These are phyloP conservation scores for Penicillium paneum DNA, from an alignment of 2,329 filamentous ascomycete species.

Conservation along the genomic window DNA sequence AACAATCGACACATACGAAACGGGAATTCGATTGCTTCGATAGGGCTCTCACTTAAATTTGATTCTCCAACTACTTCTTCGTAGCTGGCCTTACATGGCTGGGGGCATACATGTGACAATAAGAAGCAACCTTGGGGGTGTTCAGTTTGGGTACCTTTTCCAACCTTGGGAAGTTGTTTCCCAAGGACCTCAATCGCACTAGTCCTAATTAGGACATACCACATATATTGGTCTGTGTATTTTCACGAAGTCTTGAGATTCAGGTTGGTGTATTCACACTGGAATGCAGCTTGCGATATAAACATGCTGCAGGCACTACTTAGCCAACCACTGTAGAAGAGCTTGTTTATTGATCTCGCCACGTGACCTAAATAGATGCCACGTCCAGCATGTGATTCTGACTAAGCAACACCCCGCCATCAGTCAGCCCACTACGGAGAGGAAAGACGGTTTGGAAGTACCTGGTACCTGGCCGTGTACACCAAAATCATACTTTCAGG, in stretches of 20 bases:
- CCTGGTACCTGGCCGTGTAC: conserved; percentile 2
- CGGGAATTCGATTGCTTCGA: no score
- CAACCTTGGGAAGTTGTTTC: no score
- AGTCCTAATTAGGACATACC: no score
- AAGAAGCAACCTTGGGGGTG: no score
- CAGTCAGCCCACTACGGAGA: conserved; percentile 10
- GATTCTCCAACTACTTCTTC: no score
- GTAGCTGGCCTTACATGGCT: no score
- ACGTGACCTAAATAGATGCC: not conserved
- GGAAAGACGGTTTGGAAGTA: conserved; percentile 9
- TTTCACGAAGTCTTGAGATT: not conserved
- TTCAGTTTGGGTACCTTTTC: no score
- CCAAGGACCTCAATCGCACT: no score
- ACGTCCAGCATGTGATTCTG: not conserved
- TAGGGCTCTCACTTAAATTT: no score
- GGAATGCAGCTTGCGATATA: not conserved
- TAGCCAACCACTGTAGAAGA: not conserved
- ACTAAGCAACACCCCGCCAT: conserved; percentile 13
- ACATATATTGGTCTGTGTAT: not conserved
- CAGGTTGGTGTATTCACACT: not conserved
- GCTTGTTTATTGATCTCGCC: not conserved
- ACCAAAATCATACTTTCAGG: not conserved
- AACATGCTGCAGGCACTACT: no score
- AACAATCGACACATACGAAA: no score
- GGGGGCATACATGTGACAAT: no score